Base-by-base conservation (phyloP, 192 early-diverging fungal genomes). In the Gryganskiella cystojenkinii region DNA sequence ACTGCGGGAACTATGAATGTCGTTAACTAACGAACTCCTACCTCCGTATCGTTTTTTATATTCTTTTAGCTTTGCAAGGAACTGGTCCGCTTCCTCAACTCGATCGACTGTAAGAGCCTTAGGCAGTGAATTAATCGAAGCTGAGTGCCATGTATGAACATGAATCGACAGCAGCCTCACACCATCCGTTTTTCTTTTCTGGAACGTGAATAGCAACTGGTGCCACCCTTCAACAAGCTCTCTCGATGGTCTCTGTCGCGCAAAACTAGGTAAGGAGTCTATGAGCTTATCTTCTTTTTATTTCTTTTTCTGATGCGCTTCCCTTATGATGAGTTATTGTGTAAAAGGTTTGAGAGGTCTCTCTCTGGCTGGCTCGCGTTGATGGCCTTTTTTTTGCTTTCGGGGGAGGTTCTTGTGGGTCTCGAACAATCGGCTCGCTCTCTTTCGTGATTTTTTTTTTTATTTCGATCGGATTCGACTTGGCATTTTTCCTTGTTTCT, bases 61-160 rank as follows among this genome's bases (percentile, higher is more conserved):
- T 25, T 50, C 40, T 56, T 69, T 33, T 58, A 90, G 85, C 82
- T 90, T 19, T 89, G 92, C 57, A 93, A 90, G 80, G 92, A 94
- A 58, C 76, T 93, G n/a, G 81, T 93, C 30, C 85, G 91, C 30
- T 94, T 93, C 80, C 82, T 93, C 33, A 89, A 88, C 62, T 91
- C 92, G 9, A 94, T 93, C 67, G 88, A 94, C 62, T 84, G 92
- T 91, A 80, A 75, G 82, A 13, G 13, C 37, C 13, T 40, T 13
- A 40, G 7, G 7, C 37, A 33, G n/a, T 63, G 25, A 20, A 14
- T 56, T 28, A 19, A 15, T 17, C 35, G 20, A 25, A 8, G 8
- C 19, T 40, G 5, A 1, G 20, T 0, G 28, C 22, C 20, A 10
- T 53, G 14, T 7, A 44, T 9, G n/a, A n/a, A 2, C 20, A 8